Conservation (phyloP, 1,139 yeast genomes). For the Diutina sp. region DNA sequence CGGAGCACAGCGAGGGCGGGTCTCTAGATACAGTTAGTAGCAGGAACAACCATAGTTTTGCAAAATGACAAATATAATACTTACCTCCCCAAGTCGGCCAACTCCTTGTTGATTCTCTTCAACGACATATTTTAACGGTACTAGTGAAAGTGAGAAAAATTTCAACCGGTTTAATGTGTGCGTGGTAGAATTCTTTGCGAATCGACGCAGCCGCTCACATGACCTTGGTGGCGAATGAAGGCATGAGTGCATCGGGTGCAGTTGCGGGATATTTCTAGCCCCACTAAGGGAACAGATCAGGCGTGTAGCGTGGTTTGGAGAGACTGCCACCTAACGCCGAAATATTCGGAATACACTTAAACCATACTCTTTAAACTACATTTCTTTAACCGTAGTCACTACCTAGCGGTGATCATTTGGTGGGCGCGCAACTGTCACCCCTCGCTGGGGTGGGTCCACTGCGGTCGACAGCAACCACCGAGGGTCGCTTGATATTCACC, state of each 20-base stretch:
- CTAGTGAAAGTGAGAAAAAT: not conserved
- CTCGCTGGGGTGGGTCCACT: too few species aligned
- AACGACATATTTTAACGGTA: conserved; percentile 44
- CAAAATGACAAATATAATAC: conserved; percentile 16
- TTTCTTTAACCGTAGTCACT: too few species aligned
- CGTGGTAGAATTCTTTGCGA: not conserved
- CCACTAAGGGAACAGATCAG: not conserved
- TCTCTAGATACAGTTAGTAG: conserved; percentile 47
- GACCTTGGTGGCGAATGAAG: conserved; percentile 1
- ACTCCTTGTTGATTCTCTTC: conserved; percentile 92
- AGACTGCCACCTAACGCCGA: too few species aligned
- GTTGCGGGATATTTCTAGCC: not conserved
- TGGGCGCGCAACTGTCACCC: too few species aligned
- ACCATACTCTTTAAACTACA: too few species aligned
- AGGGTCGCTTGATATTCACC: too few species aligned
- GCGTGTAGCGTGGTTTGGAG: too few species aligned
- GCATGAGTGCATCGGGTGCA: not conserved
- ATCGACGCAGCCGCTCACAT: not conserved
- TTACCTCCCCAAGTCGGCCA: conserved; percentile 87
- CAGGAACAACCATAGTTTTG: too few species aligned
- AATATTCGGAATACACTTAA: too few species aligned
- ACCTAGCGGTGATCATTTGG: too few species aligned
- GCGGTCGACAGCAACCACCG: too few species aligned
- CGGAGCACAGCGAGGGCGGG: conserved; percentile 98
- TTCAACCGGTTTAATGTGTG: not conserved